A percentile compares a stretch with the other conserved stretches of the same genome.
These are phyloP conservation scores for Botrytis squamosa DNA, from an alignment of 2,329 filamentous ascomycete species.

Conservation along the genomic window DNA sequence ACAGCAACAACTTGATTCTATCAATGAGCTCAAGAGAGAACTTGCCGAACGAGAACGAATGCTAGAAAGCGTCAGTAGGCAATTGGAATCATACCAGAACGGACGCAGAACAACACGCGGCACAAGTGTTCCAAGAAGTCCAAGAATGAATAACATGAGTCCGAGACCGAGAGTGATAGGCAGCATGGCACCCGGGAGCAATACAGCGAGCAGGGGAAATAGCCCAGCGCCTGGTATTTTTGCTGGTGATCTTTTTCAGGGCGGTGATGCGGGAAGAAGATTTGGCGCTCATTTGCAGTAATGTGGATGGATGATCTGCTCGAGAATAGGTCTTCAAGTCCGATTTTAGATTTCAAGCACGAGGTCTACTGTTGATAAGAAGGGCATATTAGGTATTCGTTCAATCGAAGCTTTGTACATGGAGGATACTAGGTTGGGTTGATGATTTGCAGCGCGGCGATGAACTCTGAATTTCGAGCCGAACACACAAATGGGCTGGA, in stretches of 20 bases:
- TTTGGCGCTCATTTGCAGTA: constrained; percentile 19
- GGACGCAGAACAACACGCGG: constrained; percentile 41
- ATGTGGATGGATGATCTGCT: no score
- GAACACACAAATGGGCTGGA: background rate
- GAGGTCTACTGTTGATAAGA: background rate
- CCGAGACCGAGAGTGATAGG: constrained; percentile 24
- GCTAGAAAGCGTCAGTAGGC: constrained; percentile 42
- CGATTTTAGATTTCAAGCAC: background rate
- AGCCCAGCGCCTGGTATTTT: constrained; percentile 31
- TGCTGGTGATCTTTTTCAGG: constrained; percentile 8
- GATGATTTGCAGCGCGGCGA: background rate
- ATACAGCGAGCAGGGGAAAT: constrained; percentile 30
- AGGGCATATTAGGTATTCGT: background rate
- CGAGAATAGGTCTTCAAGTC: background rate
- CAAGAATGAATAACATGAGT: constrained; percentile 35
- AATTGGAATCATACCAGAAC: constrained; percentile 42
- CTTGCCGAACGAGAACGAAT: constrained; percentile 41
- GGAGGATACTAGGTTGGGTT: background rate
- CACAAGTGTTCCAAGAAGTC: constrained; percentile 36
- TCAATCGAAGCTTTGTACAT: background rate
- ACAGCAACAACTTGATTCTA: constrained; percentile 29
- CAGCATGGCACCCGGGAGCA: constrained; percentile 19
- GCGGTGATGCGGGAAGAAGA: constrained; percentile 1
- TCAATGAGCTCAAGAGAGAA: constrained; percentile 39
- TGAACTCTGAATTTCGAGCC: background rate